A percentile compares a stretch with the other conserved stretches of the same genome.
phyloP scores from a whole-genome alignment of 768 basidiomycete species.

The Pulveroboletus frians region DNA sequence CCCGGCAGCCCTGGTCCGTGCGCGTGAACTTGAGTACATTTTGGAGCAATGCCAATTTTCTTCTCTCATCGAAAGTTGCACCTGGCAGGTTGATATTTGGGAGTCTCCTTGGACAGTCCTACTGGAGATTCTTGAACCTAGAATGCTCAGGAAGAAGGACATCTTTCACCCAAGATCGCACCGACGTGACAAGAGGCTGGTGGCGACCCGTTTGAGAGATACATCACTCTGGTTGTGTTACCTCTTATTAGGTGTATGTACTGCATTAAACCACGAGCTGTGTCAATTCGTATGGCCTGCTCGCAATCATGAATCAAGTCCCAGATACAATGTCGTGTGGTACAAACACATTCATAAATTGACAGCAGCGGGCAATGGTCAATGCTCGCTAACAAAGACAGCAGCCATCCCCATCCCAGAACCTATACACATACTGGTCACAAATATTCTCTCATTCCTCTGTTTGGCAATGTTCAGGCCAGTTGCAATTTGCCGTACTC shows the following conservation, averaged over 20 bases:
- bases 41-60: not conserved
- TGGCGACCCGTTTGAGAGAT: constrained; percentile 62
- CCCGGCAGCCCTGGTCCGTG: constrained; percentile 45
- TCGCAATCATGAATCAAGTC: not conserved
- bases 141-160: constrained; percentile 50
- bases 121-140: constrained; percentile 53
- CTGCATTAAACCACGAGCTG: not conserved
- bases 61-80: constrained; percentile 59
- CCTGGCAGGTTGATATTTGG: constrained; percentile 73
- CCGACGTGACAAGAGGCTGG: constrained; percentile 41
- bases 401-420: constrained; percentile 90
- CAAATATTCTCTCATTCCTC: constrained; percentile 69
- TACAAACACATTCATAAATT: not conserved
- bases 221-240: constrained; percentile 12
- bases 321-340: not conserved
- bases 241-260: not conserved
- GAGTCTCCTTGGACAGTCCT: constrained; percentile 33
- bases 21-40: constrained; percentile 29
- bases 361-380: constrained; percentile 2
- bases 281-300: not conserved
- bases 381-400: constrained; percentile 82
- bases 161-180: constrained; percentile 66
- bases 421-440: constrained; percentile 90
- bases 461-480: constrained; percentile 78
- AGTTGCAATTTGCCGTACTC: constrained; percentile 84